Evolutionary conservation across 768 basidiomycete genomes (phyloP), one percentile per base, ranked within the genome.

Genomic region (Leccinum subtestaceum): DNA sequence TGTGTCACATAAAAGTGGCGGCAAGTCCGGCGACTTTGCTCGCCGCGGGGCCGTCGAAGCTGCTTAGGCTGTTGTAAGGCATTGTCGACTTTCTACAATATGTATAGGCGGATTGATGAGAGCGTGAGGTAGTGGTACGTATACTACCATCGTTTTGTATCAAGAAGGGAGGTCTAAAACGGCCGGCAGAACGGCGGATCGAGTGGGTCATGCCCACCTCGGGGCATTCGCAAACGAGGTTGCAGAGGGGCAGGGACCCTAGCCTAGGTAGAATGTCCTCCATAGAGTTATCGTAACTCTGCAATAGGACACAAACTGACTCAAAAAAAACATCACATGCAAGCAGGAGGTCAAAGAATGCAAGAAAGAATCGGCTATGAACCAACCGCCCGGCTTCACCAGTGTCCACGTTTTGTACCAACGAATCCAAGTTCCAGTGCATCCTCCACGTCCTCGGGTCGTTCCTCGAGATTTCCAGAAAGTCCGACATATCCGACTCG

Each of bases 1-100:
- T 61, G 87, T 93, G 3, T 75, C 77, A 1, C 72, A 75, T 32
- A 95, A 95, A 72, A 76, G 80, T 29, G 93, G 92, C 12, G 93
- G 93, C 17, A 79, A 78, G 71, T 87, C 86, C 65, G 89, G 86
- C 12, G 84, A 87, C 72, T 95, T 93, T 73, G 69, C 62, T 51
- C 73, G 73, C 25, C 3, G 10, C 25, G 58, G 13, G 40, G 10
- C 36, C 40, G 40, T 45, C 38, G 31, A 58, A 12, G 32, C 9
- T 34, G 21, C 6, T 10, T 58, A 53, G 25, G 47, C 25, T n/a
- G n/a, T 52, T 25, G 23, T 36, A 48, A 53, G 34, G 21, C 29
- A 29, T 29, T 48, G 29, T 29, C 23, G 38, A 17, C 8, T 58
- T 11, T 31, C n/a, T 12, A 47, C 31, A 38, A 32, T 15, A 50